Percentiles rank a stretch among this genome's conserved stretches.
Conservation (phyloP, 78 protist genomes). For the Anaeramoeba ignava region DNA sequence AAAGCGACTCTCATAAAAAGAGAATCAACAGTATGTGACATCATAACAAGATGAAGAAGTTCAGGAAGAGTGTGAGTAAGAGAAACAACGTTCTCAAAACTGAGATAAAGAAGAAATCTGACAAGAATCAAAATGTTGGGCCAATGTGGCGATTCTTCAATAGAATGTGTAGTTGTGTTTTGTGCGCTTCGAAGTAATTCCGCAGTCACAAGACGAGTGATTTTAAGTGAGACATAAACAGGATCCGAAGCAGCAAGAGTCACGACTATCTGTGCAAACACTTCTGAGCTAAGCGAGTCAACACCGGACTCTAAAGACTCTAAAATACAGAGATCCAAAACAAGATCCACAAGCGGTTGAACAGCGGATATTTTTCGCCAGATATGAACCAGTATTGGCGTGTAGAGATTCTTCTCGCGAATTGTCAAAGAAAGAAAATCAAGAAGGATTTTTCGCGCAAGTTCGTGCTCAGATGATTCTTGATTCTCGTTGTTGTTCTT, state of each 20-base stretch:
- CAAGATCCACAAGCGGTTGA: constrained; percentile 2
- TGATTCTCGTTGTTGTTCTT: too few species aligned
- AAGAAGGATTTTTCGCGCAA: too few species aligned
- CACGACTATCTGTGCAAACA: constrained; percentile 35
- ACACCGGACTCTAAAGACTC: constrained; percentile 15
- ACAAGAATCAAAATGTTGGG: constrained; percentile 22
- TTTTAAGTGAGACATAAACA: constrained; percentile 16
- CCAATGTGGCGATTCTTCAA: constrained; percentile 29
- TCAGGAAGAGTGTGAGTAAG: constrained; percentile 33
- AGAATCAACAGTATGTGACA: constrained; percentile 22
- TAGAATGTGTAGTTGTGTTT: neutral
- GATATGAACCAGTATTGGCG: constrained; percentile 30
- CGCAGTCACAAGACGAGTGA: neutral
- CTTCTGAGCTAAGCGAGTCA: constrained; percentile 16
- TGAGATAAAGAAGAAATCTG: constrained; percentile 28
- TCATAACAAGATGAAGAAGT: constrained; percentile 22
- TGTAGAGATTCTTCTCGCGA: constrained; percentile 30
- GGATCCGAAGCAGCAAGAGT: constrained; percentile 28
- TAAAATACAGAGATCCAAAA: constrained; percentile 17
- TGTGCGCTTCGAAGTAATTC: neutral
- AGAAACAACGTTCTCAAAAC: constrained; percentile 35
- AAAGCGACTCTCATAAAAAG: constrained; percentile 21
- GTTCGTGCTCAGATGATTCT: too few species aligned
- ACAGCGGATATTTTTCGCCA: constrained; percentile 36
- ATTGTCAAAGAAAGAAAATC: too few species aligned